Base-by-base conservation (phyloP, 176 grass and related monocot species). In the Saccharum officinarum region DNA sequence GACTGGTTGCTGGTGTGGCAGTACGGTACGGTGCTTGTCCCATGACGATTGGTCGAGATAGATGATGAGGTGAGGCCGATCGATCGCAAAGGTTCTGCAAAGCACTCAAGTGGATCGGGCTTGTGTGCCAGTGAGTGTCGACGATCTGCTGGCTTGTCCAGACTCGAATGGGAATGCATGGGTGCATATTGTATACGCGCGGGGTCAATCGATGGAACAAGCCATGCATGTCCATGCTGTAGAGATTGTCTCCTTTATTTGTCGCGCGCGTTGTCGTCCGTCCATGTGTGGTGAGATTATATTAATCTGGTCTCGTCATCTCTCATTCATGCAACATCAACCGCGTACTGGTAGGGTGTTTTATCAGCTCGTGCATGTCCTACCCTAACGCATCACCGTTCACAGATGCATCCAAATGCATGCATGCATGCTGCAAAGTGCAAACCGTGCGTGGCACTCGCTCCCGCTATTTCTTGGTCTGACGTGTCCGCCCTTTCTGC, bases 21-120 rank as follows among this genome's bases (percentile, higher is more conserved):
- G 68, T 70, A 70, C 45, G 45, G 67, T 69, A 69, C 68, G 68
- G 68, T 41, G 36, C 68, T 22, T 71, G 68, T 71, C 68, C 68
- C 68, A n/a, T 41, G 68, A 71, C 68, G 20, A 71, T 71, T 71
- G 68, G 37, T 71, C 68, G 37, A 41, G 69, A 26, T 72, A 4
- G 69, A 42, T 14, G 17, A 55, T 11, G 11, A 26, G 69, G 40
- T 11, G 11, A 26, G 69, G 40, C 22, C 42, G 4, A 44, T 49
- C 46, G 44, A 45, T 71, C 22, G 1, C 40, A 22, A 44, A 45
- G 69, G 1, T 42, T 45, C 40, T 72, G n/a, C 10, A 15, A 15
- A 72, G 40, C 39, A 45, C 69, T 71, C 69, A 11, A 72, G 69
- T 72, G 40, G 39, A 72, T 42, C 4, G 39, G 67, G 67, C 1